Percentiles rank a stretch among this genome's conserved stretches.
Evolutionary conservation across 202 grass and related monocot species (phyloP).

Genomic region (Schoenoplectus tabernaemontani): DNA sequence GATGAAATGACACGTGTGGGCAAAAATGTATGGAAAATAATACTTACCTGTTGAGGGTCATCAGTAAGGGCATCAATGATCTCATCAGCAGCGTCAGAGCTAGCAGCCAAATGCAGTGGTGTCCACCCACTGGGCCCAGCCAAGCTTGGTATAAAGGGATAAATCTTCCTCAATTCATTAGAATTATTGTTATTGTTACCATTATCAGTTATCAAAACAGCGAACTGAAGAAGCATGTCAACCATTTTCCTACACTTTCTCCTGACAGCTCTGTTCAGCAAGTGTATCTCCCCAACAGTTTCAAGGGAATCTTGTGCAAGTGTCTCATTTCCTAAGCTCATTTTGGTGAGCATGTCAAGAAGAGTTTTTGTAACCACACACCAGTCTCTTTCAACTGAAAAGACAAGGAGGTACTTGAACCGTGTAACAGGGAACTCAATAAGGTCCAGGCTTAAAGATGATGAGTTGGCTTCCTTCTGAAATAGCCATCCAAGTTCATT

Average conservation of each 20-base stretch:
- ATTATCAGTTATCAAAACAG: slow-evolving; percentile 45
- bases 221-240: slow-evolving; percentile 60
- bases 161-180: slow-evolving; percentile 18
- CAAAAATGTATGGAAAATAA: neutral
- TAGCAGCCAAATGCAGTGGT: slow-evolving; percentile 80
- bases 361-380: slow-evolving; percentile 72
- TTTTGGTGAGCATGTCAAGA: slow-evolving; percentile 72
- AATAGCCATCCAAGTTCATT: slow-evolving; percentile 99
- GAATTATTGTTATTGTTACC: slow-evolving; percentile 12
- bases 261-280: slow-evolving; percentile 90
- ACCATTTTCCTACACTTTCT: slow-evolving; percentile 78
- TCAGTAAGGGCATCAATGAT: slow-evolving; percentile 87
- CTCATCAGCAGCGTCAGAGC: slow-evolving; percentile 43
- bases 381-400: slow-evolving; percentile 82
- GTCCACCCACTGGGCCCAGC: slow-evolving; percentile 74
- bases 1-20: neutral
- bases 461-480: slow-evolving; percentile 41
- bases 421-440: slow-evolving; percentile 58
- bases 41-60: slow-evolving; percentile 71
- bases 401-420: slow-evolving; percentile 74
- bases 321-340: slow-evolving; percentile 44
- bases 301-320: slow-evolving; percentile 63
- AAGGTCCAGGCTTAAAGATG: slow-evolving; percentile 24
- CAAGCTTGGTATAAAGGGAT: slow-evolving; percentile 61
- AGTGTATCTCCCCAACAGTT: slow-evolving; percentile 63